Evolutionary conservation across 352 stramenopile genomes (phyloP), one percentile per base, ranked within the genome.

Genomic region (Pythium grandisporangium): DNA sequence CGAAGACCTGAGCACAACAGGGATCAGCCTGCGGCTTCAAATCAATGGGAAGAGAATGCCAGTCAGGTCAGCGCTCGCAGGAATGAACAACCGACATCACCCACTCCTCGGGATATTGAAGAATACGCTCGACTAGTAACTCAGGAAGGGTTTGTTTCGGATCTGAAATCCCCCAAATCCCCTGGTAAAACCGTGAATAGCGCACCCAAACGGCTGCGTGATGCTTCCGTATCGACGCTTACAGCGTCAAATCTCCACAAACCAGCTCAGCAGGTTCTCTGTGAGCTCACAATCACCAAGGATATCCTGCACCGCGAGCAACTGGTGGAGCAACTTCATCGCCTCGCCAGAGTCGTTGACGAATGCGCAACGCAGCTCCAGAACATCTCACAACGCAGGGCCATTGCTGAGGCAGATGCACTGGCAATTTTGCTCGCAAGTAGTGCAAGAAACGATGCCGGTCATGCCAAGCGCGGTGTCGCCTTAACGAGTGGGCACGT

Each of bases 221-320:
- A n/a, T n/a, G n/a, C n/a, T n/a, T n/a, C n/a, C n/a, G n/a, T n/a
- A n/a, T n/a, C n/a, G n/a, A n/a, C n/a, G n/a, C n/a, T n/a, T n/a
- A n/a, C n/a, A n/a, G n/a, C n/a, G n/a, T n/a, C n/a, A n/a, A n/a
- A n/a, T n/a, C n/a, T 35, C 2, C 43, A 62, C 42, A 56, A 56
- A 21, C 44, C 53, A 2, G 53, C 42, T 1, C 45, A 35, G 8
- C 56, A 75, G 30, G 62, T 78, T 21, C 36, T 80, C 17, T 61
- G 61, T 21, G 71, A 82, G 23, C 38, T 84, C 6, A 43, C 51
- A 21, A 60, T 75, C 25, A 71, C 56, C 12, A 84, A 80, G 44
- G 61, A 78, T 13, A 78, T 84, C 34, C 58, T 80, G 41, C 53
- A 74, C 47, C 66, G 71, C 5, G 68, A 84, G 16, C 66, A 82